These are phyloP conservation scores for Colletotrichum falcatum DNA, from an alignment of 2,329 filamentous ascomycete species.

Conservation along the genomic window DNA sequence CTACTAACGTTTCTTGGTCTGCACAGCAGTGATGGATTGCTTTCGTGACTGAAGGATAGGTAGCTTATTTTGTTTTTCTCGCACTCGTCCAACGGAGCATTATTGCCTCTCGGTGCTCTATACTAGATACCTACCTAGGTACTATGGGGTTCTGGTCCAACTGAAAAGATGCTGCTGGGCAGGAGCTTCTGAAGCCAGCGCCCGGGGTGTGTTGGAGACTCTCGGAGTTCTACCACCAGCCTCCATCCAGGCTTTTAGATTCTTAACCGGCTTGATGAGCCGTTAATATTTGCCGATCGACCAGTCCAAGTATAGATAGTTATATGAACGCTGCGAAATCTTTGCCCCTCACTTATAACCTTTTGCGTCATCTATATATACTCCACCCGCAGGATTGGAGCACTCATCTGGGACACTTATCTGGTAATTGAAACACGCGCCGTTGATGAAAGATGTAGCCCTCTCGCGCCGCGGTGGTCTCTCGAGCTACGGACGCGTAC, in stretches of 20 bases:
- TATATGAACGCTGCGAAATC: not conserved
- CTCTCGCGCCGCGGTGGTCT: not conserved
- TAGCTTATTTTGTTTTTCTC: not conserved
- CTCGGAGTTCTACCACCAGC: not conserved
- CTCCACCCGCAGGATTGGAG: not conserved
- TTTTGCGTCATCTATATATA: not conserved
- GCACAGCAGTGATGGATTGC: not conserved
- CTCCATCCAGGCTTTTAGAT: not conserved
- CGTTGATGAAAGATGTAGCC: not conserved
- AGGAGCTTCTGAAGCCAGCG: not conserved
- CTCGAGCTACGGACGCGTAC: constrained; percentile 3
- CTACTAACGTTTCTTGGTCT: not conserved
- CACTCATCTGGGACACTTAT: constrained; percentile 3
- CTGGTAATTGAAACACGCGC: no score
- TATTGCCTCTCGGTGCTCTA: not conserved
- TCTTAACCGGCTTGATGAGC: not conserved
- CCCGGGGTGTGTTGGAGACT: not conserved
- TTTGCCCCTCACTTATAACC: not conserved
- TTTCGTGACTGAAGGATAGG: not conserved
- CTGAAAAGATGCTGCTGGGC: not conserved
- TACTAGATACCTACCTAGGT: not conserved
- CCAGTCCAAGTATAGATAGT: not conserved
- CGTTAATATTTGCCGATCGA: not conserved
- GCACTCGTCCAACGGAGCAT: not conserved
- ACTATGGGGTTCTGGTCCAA: not conserved